Evolutionary conservation across 192 early-diverging fungal genomes (phyloP).

Genomic region (Allomyces javanicus): DNA sequence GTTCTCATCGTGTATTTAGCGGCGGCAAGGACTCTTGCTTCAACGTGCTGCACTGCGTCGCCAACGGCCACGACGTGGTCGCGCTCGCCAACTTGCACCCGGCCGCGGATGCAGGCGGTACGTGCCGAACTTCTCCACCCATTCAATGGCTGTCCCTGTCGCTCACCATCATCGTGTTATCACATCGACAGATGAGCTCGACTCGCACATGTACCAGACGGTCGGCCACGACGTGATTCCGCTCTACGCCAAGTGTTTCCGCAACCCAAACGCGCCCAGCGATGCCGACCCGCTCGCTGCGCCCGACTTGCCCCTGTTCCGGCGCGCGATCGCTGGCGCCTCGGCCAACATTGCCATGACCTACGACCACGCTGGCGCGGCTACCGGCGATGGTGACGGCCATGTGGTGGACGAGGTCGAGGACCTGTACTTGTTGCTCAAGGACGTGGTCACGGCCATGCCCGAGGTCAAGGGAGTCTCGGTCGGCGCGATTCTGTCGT

Average conservation of each 20-base stretch:
- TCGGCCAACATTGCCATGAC: conserved; percentile 13
- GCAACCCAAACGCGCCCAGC: background rate
- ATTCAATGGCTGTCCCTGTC: too few species aligned
- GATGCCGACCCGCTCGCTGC: background rate
- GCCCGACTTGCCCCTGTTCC: conserved; percentile 54
- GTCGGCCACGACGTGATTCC: conserved; percentile 83
- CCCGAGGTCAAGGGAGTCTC: conserved; percentile 72
- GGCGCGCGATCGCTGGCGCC: conserved; percentile 45
- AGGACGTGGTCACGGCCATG: conserved; percentile 40
- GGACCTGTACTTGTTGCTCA: conserved; percentile 61
- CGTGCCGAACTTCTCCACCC: too few species aligned
- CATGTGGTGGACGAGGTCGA: conserved; percentile 74
- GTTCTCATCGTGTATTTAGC: conserved; percentile 27
- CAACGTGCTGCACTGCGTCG: conserved; percentile 87
- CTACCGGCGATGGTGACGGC: too few species aligned
- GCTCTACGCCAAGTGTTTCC: conserved; percentile 61
- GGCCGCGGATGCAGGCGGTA: conserved; percentile 13
- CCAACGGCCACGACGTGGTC: conserved; percentile 78
- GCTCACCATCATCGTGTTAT: too few species aligned
- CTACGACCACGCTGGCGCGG: background rate
- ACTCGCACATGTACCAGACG: conserved; percentile 93
- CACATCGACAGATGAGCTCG: conserved; percentile 49
- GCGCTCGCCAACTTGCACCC: conserved; percentile 86
- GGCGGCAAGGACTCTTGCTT: conserved; percentile 95
- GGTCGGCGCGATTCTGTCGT: conserved; percentile 88